These are phyloP conservation scores for Jatropha multifida DNA, from an alignment of 441 rosid genomes.

Conservation along the genomic window DNA sequence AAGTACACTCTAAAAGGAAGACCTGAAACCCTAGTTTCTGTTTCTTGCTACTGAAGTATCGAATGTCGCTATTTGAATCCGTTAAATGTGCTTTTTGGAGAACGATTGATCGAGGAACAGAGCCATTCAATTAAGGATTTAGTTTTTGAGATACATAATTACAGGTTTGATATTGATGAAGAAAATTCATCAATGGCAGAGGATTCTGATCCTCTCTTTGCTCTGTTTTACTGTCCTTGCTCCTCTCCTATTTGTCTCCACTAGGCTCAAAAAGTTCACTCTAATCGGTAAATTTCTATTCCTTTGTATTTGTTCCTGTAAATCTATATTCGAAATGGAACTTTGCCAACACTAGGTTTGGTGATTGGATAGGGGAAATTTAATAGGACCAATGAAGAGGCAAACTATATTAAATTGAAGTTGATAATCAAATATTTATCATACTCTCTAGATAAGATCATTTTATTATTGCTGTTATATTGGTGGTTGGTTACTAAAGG, in stretches of 20 bases:
- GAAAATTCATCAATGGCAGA: conserved; percentile 70
- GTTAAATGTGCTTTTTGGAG: conserved; percentile 38
- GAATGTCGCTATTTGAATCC: conserved; percentile 31
- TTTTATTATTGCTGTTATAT: conserved; percentile 3
- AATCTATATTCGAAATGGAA: background rate
- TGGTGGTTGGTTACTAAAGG: conserved; percentile 8
- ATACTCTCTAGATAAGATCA: background rate
- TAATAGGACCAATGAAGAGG: background rate
- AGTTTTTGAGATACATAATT: background rate
- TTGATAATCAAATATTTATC: conserved; percentile 14
- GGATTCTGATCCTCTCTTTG: conserved; percentile 74
- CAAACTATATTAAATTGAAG: background rate
- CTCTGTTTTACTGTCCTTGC: conserved; percentile 69
- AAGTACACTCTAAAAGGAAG: conserved; percentile 12
- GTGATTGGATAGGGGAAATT: background rate
- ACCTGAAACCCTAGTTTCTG: conserved; percentile 43
- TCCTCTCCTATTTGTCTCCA: conserved; percentile 67
- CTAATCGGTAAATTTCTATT: conserved; percentile 41
- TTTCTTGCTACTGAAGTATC: conserved; percentile 36
- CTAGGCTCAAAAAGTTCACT: conserved; percentile 47
- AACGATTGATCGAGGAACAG: conserved; percentile 34
- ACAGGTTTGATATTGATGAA: conserved; percentile 48
- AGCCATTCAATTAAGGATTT: background rate
- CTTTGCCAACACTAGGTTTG: background rate
- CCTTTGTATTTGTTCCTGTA: background rate